These are phyloP conservation scores for Umbelopsis sp. DNA, from an alignment of 371 early-diverging fungal species.

Conservation along the genomic window DNA sequence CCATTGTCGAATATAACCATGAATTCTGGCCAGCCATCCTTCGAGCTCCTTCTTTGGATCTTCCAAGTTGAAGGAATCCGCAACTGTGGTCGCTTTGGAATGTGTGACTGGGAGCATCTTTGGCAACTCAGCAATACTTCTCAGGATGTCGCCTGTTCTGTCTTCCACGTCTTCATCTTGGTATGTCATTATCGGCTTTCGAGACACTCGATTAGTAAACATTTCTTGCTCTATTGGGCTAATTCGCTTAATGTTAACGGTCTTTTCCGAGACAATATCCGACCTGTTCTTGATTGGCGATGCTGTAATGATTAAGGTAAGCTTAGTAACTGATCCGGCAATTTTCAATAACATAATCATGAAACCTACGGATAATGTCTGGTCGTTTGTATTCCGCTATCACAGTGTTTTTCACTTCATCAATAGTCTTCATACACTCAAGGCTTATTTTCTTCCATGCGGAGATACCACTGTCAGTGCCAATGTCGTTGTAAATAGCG, in stretches of 20 bases:
- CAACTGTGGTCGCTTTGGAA: not conserved
- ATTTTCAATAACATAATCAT: not conserved
- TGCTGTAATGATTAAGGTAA: not conserved
- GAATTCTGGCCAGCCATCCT: constrained; percentile 6
- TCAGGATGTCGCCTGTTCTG: constrained; percentile 4
- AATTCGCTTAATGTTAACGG: constrained; percentile 28
- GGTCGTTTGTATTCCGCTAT: constrained; percentile 30
- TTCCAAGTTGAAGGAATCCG: constrained; percentile 18
- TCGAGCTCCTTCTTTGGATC: constrained; percentile 20
- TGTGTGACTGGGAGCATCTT: not conserved
- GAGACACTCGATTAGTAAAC: constrained; percentile 23
- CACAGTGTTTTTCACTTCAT: constrained; percentile 31
- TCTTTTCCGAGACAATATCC: constrained; percentile 23
- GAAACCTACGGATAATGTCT: constrained; percentile 24
- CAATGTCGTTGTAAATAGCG: constrained; percentile 38
- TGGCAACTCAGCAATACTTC: constrained; percentile 13
- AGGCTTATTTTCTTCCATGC: constrained; percentile 52
- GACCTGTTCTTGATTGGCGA: not conserved
- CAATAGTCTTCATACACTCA: constrained; percentile 43
- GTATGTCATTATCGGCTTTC: constrained; percentile 21
- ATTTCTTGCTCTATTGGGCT: constrained; percentile 34
- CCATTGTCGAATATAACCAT: constrained; percentile 14
- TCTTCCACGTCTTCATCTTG: constrained; percentile 16
- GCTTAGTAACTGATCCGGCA: too few species aligned
- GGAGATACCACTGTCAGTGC: constrained; percentile 36